Conservation (phyloP, 2,329 filamentous ascomycete genomes). For the Verticillium zaregamsianum region DNA sequence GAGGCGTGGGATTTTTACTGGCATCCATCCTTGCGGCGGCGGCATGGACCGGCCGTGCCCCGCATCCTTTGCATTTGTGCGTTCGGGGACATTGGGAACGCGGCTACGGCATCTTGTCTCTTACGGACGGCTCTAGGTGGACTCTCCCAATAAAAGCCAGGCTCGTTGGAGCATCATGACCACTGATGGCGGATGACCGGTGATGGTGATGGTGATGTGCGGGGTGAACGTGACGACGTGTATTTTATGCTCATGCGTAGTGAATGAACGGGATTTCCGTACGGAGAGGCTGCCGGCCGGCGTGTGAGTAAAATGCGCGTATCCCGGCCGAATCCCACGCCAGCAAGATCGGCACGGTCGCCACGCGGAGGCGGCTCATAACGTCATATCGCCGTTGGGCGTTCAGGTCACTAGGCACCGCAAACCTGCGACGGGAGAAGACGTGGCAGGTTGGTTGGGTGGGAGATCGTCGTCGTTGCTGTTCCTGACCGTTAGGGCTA, state of each 20-base stretch:
- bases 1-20: slow-evolving; percentile 5
- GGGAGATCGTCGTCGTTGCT: neutral
- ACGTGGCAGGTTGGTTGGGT: neutral
- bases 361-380: neutral
- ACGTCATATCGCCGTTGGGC: neutral
- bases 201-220: neutral
- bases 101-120: slow-evolving; percentile 29
- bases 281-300: neutral
- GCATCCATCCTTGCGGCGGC: slow-evolving; percentile 1
- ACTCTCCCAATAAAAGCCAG: slow-evolving; percentile 35
- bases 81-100: slow-evolving; percentile 40
- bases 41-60: slow-evolving; percentile 1
- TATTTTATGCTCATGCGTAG: neutral
- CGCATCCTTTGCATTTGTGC: slow-evolving; percentile 35
- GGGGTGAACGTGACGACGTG: no score
- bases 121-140: slow-evolving; percentile 14
- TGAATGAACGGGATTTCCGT: no score
- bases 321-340: neutral
- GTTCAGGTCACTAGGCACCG: neutral
- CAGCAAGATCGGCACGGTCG: neutral
- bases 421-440: neutral
- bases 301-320: neutral
- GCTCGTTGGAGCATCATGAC: slow-evolving; percentile 23
- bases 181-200: neutral
- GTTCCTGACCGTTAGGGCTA: neutral